A percentile compares a stretch with the other conserved stretches of the same genome.
phyloP scores from a whole-genome alignment of 1,284 basidiomycete genomes.

The Trichosporon sp. region DNA sequence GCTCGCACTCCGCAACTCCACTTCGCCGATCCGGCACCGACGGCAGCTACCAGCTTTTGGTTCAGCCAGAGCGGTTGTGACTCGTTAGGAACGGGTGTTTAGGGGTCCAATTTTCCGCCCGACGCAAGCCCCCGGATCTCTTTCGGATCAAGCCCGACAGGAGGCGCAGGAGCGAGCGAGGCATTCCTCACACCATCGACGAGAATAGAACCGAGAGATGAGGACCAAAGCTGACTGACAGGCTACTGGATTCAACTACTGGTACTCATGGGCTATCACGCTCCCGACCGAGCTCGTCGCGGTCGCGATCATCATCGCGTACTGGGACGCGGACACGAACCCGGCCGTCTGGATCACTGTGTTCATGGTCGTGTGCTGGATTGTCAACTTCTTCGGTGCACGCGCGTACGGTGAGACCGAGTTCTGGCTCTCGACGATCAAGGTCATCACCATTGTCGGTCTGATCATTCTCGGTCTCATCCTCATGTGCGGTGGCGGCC shows the following conservation, averaged over 20 bases:
- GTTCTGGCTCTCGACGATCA: conserved; percentile 47
- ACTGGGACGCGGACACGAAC: conserved; percentile 41
- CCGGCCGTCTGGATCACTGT: conserved; percentile 58
- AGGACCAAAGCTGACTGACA: neutral
- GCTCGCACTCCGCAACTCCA: neutral
- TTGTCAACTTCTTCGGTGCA: conserved; percentile 56
- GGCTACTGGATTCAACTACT: conserved; percentile 43
- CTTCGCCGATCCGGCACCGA: neutral
- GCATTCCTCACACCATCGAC: neutral
- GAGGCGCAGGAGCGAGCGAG: neutral
- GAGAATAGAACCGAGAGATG: neutral
- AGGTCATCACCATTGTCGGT: conserved; percentile 44
- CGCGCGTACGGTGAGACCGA: conserved; percentile 48
- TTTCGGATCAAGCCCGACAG: neutral
- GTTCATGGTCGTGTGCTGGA: conserved; percentile 52
- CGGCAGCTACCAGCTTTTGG: neutral
- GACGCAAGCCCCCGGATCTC: neutral
- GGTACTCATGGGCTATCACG: conserved; percentile 50
- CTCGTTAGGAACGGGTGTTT: neutral
- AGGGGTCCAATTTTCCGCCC: neutral
- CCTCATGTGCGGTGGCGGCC: conserved; percentile 71
- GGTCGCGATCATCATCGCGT: conserved; percentile 41
- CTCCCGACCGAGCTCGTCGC: conserved; percentile 41
- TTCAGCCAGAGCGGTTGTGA: neutral
- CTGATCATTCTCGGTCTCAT: conserved; percentile 66